Percentiles rank a stretch among this genome's conserved stretches.
phyloP scores from a whole-genome alignment of 192 early-diverging fungal genomes.

The Coemansia sp. region DNA sequence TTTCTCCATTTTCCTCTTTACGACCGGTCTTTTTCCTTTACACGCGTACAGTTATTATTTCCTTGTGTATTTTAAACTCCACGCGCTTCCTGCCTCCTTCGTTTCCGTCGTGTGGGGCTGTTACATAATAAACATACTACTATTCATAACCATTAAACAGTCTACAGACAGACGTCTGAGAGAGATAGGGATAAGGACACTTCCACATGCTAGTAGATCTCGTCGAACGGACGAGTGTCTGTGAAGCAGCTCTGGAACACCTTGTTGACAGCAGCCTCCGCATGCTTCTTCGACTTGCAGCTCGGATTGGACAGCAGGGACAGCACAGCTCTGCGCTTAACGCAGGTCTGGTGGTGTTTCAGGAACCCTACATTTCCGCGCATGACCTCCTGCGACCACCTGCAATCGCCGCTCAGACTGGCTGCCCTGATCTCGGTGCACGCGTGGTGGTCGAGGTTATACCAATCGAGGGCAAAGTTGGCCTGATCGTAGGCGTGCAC shows the following conservation, averaged over 20 bases:
- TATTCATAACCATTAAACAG: too few relatives aligned
- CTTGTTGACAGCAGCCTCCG: conserved; percentile 81
- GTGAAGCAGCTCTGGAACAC: conserved; percentile 91
- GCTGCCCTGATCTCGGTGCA: conserved; percentile 83
- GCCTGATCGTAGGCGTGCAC: conserved; percentile 81
- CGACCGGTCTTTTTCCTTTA: not conserved
- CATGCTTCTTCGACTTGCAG: conserved; percentile 73
- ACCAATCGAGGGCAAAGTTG: conserved; percentile 72
- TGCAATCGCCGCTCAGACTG: conserved; percentile 77
- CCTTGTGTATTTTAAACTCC: not conserved
- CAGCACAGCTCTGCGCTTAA: conserved; percentile 82
- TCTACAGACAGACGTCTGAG: too few relatives aligned
- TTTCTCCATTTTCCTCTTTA: not conserved
- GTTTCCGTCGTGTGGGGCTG: too few relatives aligned
- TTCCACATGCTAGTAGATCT: conserved; percentile 64
- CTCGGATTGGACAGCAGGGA: conserved; percentile 73
- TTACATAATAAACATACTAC: too few relatives aligned
- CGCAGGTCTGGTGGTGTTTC: conserved; percentile 84
- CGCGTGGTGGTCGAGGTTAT: conserved; percentile 74
- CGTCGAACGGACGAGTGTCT: conserved; percentile 95
- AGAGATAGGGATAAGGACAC: too few relatives aligned
- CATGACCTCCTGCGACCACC: conserved; percentile 66
- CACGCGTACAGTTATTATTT: not conserved
- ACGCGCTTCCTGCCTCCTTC: too few relatives aligned
- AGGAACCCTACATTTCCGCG: conserved; percentile 68